Percentiles rank a stretch among this genome's conserved stretches.
These are phyloP conservation scores for Capronia coronata DNA, from an alignment of 2,329 filamentous ascomycete genomes.

Conservation along the genomic window DNA sequence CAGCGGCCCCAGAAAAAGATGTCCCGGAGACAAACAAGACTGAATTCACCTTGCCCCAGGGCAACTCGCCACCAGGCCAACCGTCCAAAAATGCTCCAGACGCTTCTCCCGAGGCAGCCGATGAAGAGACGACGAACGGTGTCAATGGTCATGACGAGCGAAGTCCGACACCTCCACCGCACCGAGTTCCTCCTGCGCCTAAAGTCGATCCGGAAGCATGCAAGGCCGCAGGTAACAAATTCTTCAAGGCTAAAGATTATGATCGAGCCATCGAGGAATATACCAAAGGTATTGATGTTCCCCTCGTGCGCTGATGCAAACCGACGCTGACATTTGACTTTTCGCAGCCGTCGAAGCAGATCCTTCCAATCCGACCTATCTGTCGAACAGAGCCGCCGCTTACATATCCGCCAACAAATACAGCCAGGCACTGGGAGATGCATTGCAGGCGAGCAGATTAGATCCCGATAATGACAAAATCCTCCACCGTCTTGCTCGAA, in stretches of 20 bases:
- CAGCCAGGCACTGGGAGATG: conserved; percentile 76
- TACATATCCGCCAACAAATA: conserved; percentile 83
- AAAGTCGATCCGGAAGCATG: conserved; percentile 78
- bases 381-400: conserved; percentile 90
- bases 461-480: conserved; percentile 86
- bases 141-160: conserved; percentile 35
- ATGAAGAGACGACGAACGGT: conserved; percentile 9
- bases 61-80: conserved; percentile 24
- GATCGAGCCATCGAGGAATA: conserved; percentile 84
- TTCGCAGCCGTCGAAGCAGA: conserved; percentile 74
- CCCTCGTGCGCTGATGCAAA: conserved; percentile 1
- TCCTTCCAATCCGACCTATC: conserved; percentile 78
- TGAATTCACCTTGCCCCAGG: conserved; percentile 13
- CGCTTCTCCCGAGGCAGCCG: conserved; percentile 22
- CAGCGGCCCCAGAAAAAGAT: conserved; percentile 72
- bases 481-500: conserved; percentile 76
- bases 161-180: conserved; percentile 44
- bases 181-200: conserved; percentile 41
- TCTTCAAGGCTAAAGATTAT: conserved; percentile 93
- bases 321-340: conserved; percentile 23
- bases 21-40: conserved; percentile 12
- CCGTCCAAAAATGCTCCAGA: conserved; percentile 23
- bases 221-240: conserved; percentile 91
- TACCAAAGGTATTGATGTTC: conserved; percentile 68
- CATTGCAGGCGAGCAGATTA: conserved; percentile 70